Evolutionary conservation across 1,284 basidiomycete species (phyloP).

Genomic region (Fistulina hepatica): DNA sequence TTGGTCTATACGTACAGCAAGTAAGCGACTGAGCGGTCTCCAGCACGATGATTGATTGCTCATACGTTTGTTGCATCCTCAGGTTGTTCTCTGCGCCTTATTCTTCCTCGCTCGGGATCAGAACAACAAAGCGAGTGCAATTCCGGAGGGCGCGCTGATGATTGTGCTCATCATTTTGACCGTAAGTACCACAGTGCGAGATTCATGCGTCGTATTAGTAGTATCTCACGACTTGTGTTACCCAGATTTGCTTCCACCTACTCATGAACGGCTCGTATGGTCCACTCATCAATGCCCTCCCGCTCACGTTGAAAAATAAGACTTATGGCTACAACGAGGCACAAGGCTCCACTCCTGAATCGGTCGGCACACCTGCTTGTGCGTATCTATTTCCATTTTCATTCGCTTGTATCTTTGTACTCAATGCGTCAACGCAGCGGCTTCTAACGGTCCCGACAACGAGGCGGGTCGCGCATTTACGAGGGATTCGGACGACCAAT

Average conservation of each 20-base stretch:
- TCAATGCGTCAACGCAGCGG: no score
- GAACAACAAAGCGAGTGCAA: constrained; percentile 39
- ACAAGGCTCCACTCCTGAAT: no score
- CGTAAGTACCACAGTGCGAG: no score
- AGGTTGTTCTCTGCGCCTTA: constrained; percentile 68
- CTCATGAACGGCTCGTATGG: constrained; percentile 61
- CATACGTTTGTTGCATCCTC: constrained; percentile 3
- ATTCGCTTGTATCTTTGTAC: no score
- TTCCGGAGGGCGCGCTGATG: constrained; percentile 74
- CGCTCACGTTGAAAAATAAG: constrained; percentile 68
- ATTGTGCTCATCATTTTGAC: constrained; percentile 75
- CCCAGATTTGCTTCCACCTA: constrained; percentile 58
- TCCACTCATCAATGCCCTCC: constrained; percentile 56
- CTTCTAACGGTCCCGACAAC: no score
- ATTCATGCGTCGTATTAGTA: constrained; percentile 7
- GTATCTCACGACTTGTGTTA: constrained; percentile 13
- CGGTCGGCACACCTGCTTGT: no score
- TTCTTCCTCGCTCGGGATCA: constrained; percentile 75
- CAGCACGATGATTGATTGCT: neutral
- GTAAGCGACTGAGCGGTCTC: constrained; percentile 17
- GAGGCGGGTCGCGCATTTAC: no score
- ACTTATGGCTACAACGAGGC: constrained; percentile 22
- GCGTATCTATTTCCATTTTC: no score
- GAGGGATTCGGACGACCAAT: no score
- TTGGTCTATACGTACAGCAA: constrained; percentile 84